phyloP scores from a whole-genome alignment of 345 rosid species.

The Erucastrum elatum region DNA sequence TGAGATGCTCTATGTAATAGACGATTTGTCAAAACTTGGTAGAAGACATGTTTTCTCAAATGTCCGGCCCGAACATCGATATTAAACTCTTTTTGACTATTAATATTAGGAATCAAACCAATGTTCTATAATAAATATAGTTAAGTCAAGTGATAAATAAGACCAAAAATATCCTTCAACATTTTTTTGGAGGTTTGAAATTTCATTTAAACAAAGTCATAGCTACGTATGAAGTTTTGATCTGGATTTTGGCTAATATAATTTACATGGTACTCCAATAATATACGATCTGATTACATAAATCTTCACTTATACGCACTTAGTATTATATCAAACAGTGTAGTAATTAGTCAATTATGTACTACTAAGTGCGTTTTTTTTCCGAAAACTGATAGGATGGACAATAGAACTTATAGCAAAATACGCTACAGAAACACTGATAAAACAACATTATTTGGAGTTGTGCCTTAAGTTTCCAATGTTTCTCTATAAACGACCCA shows the following conservation, averaged over 20 bases:
- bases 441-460: not conserved
- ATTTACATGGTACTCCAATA: too few species aligned
- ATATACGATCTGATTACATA: too few species aligned
- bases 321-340: too few species aligned
- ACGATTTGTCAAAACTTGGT: slow-evolving; percentile 22
- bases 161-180: not conserved
- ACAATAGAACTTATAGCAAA: too few species aligned
- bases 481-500: slow-evolving; percentile 9
- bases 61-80: slow-evolving; percentile 5
- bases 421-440: too few species aligned
- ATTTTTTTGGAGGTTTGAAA: not conserved
- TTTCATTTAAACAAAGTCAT: not conserved
- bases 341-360: too few species aligned
- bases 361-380: too few species aligned
- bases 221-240: not conserved
- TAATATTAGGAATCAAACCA: not conserved
- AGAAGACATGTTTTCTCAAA: slow-evolving; percentile 29
- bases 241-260: too few species aligned
- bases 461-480: slow-evolving; percentile 13
- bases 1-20: not conserved
- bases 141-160: not conserved
- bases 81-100: not conserved
- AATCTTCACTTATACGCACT: too few species aligned
- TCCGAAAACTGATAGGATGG: too few species aligned
- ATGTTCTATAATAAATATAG: not conserved